phyloP scores from a whole-genome alignment of 2,329 filamentous ascomycete species.

The Ascochyta viciae-villosae region DNA sequence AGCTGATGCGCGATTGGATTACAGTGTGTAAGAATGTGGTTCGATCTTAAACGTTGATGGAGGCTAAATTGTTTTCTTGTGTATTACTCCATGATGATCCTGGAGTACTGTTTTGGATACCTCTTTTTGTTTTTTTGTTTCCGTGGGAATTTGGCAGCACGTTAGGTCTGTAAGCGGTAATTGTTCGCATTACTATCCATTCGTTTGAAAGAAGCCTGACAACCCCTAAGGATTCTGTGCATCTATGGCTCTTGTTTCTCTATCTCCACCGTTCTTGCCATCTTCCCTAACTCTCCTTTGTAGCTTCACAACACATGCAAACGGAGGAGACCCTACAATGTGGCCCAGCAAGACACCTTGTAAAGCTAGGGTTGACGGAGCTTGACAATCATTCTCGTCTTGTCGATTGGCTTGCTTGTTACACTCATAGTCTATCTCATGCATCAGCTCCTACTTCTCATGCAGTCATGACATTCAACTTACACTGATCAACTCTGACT shows the following conservation, averaged over 20 bases:
- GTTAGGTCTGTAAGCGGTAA: constrained; percentile 3
- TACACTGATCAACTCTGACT: constrained; percentile 44
- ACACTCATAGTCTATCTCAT: constrained; percentile 36
- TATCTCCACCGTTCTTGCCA: too few relatives aligned
- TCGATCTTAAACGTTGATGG: neutral
- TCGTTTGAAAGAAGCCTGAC: neutral
- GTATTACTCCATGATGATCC: constrained; percentile 7
- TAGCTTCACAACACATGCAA: too few relatives aligned
- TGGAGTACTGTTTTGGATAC: constrained; percentile 18
- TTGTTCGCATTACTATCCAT: constrained; percentile 11
- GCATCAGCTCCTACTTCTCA: constrained; percentile 10
- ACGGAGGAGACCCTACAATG: too few relatives aligned
- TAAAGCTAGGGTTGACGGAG: too few relatives aligned
- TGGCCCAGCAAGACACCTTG: too few relatives aligned
- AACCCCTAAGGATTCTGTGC: too few relatives aligned
- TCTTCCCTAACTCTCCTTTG: too few relatives aligned
- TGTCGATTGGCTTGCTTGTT: constrained; percentile 43
- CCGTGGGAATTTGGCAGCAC: neutral
- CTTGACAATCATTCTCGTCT: constrained; percentile 40
- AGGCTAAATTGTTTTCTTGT: constrained; percentile 14
- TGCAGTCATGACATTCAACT: constrained; percentile 18
- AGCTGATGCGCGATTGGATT: neutral
- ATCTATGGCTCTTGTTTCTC: too few relatives aligned
- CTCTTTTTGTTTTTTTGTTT: constrained; percentile 1
- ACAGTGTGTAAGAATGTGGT: neutral